Base-by-base conservation (phyloP, 768 basidiomycete genomes). In the Pisolithus microcarpus region DNA sequence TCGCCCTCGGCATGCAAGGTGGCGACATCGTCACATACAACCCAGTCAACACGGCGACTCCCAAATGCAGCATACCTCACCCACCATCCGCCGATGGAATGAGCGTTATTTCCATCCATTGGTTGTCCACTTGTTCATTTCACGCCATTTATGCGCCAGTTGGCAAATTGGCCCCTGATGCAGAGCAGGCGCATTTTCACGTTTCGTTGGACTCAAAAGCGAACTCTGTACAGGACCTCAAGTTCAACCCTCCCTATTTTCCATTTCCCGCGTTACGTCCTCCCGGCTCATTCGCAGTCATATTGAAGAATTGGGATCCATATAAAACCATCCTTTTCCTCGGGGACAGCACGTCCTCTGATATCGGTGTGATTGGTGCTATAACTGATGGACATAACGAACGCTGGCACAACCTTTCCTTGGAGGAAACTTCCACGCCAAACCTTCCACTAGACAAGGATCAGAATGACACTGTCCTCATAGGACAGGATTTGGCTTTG, bases 1-100 rank as follows among this genome's bases (percentile, higher is more conserved):
- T 91, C 38, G 87, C 86, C 1, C 77, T 91, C 43, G 89, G 84
- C 21, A 67, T 89, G 15, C 77, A 77, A 56, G 75, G 73, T 18
- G 87, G 88, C 3, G 83, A 85, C 49, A 82, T 91, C 37, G 62
- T 87, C 38, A 81, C 85, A 0, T 90, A 80, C 61, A 73, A 76
- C 37, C 74, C 83, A 21, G 71, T 71, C 10, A 79, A 80, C 50
- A 78, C 78, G 9, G 67, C 75, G 5, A 66, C 70, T 2, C 72
- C 74, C 6, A 80, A 86, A 59, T 80, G 75, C 46, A 77, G 80
- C 55, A 72, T 89, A 36, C 70, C 74, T 3, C 65, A 56, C 6
- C 84, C 87, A 18, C 75, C 81, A 1, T 76, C 81, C 0, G 68
- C 75, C 11, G 68, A 72, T 38, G 72, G 64, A 59, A 53, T 71